Base-by-base conservation (phyloP, 139 green algal genomes). In the Nannochloris sp. region DNA sequence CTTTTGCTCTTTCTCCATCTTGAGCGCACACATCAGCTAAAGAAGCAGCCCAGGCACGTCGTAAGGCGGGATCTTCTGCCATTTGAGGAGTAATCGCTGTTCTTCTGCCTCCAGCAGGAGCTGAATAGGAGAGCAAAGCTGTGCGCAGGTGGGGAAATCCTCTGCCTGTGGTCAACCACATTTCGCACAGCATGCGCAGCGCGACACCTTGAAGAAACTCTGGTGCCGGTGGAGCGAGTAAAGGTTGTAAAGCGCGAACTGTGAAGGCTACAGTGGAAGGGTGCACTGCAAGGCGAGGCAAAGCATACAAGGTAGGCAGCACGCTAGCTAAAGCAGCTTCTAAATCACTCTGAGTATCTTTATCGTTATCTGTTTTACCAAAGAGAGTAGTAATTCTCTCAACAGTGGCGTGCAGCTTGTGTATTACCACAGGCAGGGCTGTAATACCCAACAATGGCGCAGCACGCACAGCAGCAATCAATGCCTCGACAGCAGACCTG, bases 161-260 rank as follows among this genome's bases (percentile, higher is more conserved):
- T 19, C 71, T 64, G 34, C 78, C 64, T 32, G 55, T 76, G 24
- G 44, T 25, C 4, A 58, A 47, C 80, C 80, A 85, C 13, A 73
- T 61, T n/a, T 64, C 58, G 14, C 55, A 65, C 46, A 81, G 33
- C 51, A 86, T 63, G 12, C 77, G 61, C 56, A 84, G 56, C 0
- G 39, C 71, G n/a, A 79, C 36, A 34, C 74, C 79, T 25, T 74
- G 78, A 46, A 87, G 61, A 47, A 56, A 13, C 35, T 72, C 39
- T 0, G 79, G 71, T 4, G 42, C 54, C 19, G 36, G 44, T 10
- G 60, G n/a, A 12, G 12, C 14, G 32, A 71, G 46, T 30, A 81
- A 37, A 14, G 76, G 78, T 51, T 69, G 57, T 25, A 85, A 47
- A 24, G 68, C 63, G 1, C 72, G 63, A 53, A 85, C 24, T 19